A percentile compares a stretch with the other conserved stretches of the same genome.
Conservation (phyloP, 257 asterid species). For the Solanum acaule region DNA sequence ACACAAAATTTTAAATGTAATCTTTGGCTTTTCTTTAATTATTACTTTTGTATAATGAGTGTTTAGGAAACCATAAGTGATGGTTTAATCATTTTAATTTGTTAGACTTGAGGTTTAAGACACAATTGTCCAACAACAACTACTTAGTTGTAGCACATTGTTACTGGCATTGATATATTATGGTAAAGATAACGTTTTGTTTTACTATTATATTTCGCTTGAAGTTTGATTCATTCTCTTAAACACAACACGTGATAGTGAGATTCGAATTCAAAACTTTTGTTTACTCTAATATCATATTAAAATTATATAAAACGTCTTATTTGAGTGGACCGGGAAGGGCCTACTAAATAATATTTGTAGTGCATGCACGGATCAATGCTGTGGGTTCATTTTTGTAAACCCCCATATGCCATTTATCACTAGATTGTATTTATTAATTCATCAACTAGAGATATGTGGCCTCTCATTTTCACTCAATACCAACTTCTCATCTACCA, state of each 20-base stretch:
- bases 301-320: background rate
- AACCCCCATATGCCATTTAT: background rate
- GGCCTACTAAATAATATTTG: background rate
- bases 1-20: background rate
- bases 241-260: too few relatives aligned
- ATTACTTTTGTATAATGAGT: too few relatives aligned
- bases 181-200: background rate
- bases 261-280: background rate
- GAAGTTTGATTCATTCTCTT: too few relatives aligned
- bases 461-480: background rate
- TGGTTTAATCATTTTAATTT: background rate
- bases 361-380: background rate
- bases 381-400: background rate
- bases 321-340: background rate
- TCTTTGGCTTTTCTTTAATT: background rate
- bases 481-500: background rate
- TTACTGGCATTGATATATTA: background rate
- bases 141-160: background rate
- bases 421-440: background rate
- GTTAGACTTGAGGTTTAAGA: background rate
- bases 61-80: background rate
- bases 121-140: background rate
- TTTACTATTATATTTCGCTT: background rate
- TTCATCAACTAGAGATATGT: background rate
- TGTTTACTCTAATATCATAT: background rate